Evolutionary conservation across 805 yeast genomes (phyloP), one percentile per base, ranked within the genome.

Genomic region (Pichia rugopelliculosa): DNA sequence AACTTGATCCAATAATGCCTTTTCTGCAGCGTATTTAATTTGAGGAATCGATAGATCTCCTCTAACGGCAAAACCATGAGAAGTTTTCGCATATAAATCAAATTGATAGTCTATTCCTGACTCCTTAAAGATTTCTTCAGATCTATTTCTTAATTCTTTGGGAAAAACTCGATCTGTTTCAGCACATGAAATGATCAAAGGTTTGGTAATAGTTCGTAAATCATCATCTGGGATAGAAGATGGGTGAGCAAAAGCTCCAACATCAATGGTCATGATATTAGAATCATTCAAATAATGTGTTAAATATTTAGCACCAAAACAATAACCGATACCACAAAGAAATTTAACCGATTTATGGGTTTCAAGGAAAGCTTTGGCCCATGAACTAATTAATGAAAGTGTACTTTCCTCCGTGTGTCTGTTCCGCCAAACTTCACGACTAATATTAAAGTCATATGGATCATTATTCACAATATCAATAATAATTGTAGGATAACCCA

Each of bases 211-310:
- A 1, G 69, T 74, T 44, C 71, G 76, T 42, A 87, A 72, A 58
- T 85, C 95, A 36, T 79, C 89, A 30, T 74, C 72, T 12, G 72
- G 50, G 15, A 86, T 81, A 51, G 83, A 74, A 3, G 95, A 83
- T 6, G 97, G 96, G 66, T 90, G 97, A 9, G 93, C 93, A 53
- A 78, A 65, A 15, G 91, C 95, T 57, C 77, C 87, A 18, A 73
- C 84, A 51, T 77, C 76, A 33, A 64, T 46, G 8, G 54, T 40
- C 9, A 65, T 63, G 37, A 64, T 72, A 24, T 58, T 58, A 7
- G 72, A 30, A 30, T 30, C 34, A 30, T 30, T 62, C 27, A 77
- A 62, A 48, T 80, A 75, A 50, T 74, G 79, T 48, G 84, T 56
- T 30, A 76, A 79, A 56, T 70, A 80, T 64, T 81, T 84, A 36